Conservation (phyloP, 2,329 filamentous ascomycete genomes). For the Aspergillus sp. region DNA sequence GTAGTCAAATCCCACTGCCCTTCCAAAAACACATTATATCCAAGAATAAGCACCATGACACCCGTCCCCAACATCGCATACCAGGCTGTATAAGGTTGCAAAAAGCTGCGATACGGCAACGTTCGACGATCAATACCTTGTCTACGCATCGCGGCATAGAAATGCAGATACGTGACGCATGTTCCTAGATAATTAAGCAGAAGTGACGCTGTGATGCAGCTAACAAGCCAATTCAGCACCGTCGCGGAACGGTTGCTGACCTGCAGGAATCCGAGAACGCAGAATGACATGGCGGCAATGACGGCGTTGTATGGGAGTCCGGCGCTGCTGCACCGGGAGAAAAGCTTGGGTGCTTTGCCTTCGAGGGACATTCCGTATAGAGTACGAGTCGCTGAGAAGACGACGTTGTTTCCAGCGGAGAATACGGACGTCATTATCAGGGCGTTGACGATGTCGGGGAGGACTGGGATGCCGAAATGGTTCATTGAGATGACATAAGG, state of each 20-base stretch:
- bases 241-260: conserved; percentile 58
- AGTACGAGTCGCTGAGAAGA: conserved; percentile 61
- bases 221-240: conserved; percentile 49
- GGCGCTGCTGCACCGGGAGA: conserved; percentile 48
- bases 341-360: conserved; percentile 50
- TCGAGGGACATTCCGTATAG: conserved; percentile 62
- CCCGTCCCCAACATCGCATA: conserved; percentile 58
- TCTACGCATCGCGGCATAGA: conserved; percentile 60
- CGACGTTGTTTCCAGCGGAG: conserved; percentile 60
- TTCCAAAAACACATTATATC: conserved; percentile 67
- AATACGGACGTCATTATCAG: conserved; percentile 63
- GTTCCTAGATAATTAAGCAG: conserved; percentile 48
- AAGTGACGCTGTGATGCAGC: conserved; percentile 23
- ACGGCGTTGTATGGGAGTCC: conserved; percentile 71
- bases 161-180: conserved; percentile 64
- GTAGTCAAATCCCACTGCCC: conserved; percentile 58
- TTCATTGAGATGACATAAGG: conserved; percentile 64
- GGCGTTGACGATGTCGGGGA: conserved; percentile 66
- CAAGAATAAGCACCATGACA: conserved; percentile 65
- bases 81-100: conserved; percentile 68
- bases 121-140: conserved; percentile 63
- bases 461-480: conserved; percentile 53
- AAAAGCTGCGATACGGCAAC: conserved; percentile 63
- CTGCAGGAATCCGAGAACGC: conserved; percentile 67
- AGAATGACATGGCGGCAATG: conserved; percentile 57